phyloP scores from a whole-genome alignment of 768 basidiomycete species.

The Boletales sp. region DNA sequence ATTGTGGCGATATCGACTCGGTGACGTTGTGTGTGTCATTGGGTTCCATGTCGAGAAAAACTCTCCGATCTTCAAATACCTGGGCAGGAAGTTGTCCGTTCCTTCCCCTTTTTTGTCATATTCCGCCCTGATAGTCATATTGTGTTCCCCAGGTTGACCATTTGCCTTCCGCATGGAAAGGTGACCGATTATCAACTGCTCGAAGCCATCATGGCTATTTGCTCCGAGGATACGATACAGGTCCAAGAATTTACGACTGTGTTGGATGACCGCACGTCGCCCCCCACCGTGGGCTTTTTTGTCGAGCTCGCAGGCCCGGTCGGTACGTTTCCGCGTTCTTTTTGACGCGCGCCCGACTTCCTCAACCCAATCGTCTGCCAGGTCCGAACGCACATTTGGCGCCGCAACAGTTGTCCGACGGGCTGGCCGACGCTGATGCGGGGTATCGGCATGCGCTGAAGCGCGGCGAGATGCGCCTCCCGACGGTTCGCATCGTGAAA shows the following conservation, averaged over 20 bases:
- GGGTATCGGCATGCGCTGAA: neutral
- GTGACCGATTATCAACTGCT: constrained; percentile 13
- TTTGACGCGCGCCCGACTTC: too few species aligned
- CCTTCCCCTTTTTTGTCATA: neutral
- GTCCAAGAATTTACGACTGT: constrained; percentile 15
- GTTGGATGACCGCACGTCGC: constrained; percentile 9
- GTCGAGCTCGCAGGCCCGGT: constrained; percentile 9
- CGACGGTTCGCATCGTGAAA: constrained; percentile 21
- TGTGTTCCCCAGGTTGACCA: constrained; percentile 1
- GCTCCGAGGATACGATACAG: neutral
- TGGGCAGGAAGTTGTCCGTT: constrained; percentile 19
- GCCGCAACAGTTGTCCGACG: constrained; percentile 4
- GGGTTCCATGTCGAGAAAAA: constrained; percentile 11
- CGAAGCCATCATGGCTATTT: neutral
- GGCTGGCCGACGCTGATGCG: neutral
- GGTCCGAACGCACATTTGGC: constrained; percentile 3
- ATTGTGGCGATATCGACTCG: constrained; percentile 20
- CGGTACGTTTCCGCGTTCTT: too few species aligned
- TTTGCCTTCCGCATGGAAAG: constrained; percentile 4
- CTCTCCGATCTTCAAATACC: constrained; percentile 10
- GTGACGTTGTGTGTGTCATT: constrained; percentile 15
- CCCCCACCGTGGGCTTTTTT: constrained; percentile 9
- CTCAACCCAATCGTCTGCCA: too few species aligned
- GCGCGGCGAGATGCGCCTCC: constrained; percentile 1
- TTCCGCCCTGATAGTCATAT: neutral